Conservation (phyloP, 192 early-diverging fungal species). For the Mortierella claussenii region DNA sequence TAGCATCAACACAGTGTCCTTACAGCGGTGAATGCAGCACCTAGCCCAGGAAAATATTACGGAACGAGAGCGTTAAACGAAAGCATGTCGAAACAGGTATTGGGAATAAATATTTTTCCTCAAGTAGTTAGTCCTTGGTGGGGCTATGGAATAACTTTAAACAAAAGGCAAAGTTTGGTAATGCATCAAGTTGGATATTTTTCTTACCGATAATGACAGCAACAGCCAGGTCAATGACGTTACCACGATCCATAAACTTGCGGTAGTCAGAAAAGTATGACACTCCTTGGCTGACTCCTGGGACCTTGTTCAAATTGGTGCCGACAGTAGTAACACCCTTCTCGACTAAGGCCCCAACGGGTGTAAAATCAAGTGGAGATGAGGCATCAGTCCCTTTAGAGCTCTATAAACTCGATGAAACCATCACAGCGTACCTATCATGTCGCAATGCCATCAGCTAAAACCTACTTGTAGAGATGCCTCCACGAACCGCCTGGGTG, state of each 20-base stretch:
- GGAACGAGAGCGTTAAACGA: background rate
- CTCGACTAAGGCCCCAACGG: no score
- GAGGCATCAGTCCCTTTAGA: no score
- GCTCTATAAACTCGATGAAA: no score
- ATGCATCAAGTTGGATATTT: background rate
- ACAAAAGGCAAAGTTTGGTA: background rate
- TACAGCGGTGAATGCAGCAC: conserved; percentile 51
- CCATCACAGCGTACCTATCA: no score
- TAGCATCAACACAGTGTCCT: no score
- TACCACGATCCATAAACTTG: conserved; percentile 63
- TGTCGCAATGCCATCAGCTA: no score
- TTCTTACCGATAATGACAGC: conserved; percentile 69
- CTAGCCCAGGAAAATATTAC: conserved; percentile 2
- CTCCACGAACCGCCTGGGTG: no score
- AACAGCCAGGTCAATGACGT: conserved; percentile 72
- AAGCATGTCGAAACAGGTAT: no score
- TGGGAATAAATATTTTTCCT: background rate
- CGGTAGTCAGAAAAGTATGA: conserved; percentile 63
- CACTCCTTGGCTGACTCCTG: conserved; percentile 50
- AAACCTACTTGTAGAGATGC: no score
- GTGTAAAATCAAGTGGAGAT: no score
- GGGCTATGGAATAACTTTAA: background rate
- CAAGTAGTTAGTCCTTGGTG: background rate
- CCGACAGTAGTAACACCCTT: conserved; percentile 29
- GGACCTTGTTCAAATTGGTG: conserved; percentile 2